Conservation (phyloP, 2,329 filamentous ascomycete species). For the Sclerotinia spermophila region DNA sequence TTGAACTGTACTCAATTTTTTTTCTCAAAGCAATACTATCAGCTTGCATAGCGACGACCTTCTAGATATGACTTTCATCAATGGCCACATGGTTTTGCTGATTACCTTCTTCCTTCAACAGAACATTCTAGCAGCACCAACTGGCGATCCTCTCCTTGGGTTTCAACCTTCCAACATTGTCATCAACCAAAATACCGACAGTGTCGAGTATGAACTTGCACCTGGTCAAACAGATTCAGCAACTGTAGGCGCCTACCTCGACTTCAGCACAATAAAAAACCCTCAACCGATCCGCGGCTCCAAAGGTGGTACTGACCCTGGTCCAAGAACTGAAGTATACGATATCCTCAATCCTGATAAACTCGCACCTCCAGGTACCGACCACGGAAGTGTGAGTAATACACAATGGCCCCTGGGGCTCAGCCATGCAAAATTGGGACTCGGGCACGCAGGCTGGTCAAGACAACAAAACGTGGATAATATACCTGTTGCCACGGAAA, state of each 20-base stretch:
- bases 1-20: not conserved
- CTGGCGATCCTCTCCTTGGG: slow-evolving; percentile 38
- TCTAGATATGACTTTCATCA: not conserved
- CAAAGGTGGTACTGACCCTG: slow-evolving; percentile 49
- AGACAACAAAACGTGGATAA: slow-evolving; percentile 67
- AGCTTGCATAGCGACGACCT: not conserved
- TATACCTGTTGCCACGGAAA: slow-evolving; percentile 61
- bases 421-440: slow-evolving; percentile 47
- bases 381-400: slow-evolving; percentile 66
- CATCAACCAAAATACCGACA: slow-evolving; percentile 37
- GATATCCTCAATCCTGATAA: slow-evolving; percentile 69
- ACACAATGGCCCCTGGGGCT: slow-evolving; percentile 62
- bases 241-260: slow-evolving; percentile 49
- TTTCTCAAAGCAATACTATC: not conserved
- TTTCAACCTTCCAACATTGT: slow-evolving; percentile 40
- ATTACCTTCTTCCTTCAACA: slow-evolving; percentile 15
- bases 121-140: slow-evolving; percentile 25
- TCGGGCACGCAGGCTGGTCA: slow-evolving; percentile 68
- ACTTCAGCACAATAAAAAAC: slow-evolving; percentile 49
- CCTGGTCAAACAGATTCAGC: slow-evolving; percentile 49
- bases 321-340: slow-evolving; percentile 64
- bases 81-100: slow-evolving; percentile 12
- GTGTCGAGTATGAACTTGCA: slow-evolving; percentile 43
- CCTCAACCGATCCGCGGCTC: slow-evolving; percentile 55
- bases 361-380: slow-evolving; percentile 68